Conservation (phyloP, 2,329 filamentous ascomycete species). For the Curvularia verruculosa region DNA sequence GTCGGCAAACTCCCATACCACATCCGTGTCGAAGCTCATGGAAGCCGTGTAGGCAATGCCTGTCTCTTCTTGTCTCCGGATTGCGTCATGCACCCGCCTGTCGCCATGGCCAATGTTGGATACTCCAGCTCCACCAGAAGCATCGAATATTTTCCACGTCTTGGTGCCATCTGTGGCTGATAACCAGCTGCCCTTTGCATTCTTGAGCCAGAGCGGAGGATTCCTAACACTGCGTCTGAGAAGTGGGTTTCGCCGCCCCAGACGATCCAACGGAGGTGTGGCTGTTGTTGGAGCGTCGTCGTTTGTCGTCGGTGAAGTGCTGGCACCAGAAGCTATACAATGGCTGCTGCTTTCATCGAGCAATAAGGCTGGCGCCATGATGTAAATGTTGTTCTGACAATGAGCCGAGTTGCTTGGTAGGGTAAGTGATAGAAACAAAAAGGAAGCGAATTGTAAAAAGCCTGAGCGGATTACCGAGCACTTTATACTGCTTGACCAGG, state of each 20-base stretch:
- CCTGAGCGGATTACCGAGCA: constrained; percentile 1
- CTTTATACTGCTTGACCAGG: constrained; percentile 24
- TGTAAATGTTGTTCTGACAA: not conserved
- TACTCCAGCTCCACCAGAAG: constrained; percentile 75
- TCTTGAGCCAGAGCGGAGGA: constrained; percentile 55
- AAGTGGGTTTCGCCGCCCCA: constrained; percentile 32
- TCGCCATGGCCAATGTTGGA: constrained; percentile 73
- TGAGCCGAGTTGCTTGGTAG: not conserved
- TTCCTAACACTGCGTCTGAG: constrained; percentile 60
- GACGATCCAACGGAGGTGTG: not conserved
- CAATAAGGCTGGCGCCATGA: constrained; percentile 15
- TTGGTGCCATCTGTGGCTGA: constrained; percentile 53
- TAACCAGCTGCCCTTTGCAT: constrained; percentile 59
- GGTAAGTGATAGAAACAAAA: not conserved
- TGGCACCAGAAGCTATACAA: not conserved
- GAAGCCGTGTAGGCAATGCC: constrained; percentile 41
- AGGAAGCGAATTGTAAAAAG: not conserved
- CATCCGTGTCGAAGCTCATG: constrained; percentile 57
- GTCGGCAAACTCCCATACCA: constrained; percentile 60
- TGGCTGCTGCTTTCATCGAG: constrained; percentile 7
- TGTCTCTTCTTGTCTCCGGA: constrained; percentile 62
- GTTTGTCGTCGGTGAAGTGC: not conserved
- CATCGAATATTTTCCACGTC: constrained; percentile 67
- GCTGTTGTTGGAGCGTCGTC: not conserved
- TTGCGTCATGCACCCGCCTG: constrained; percentile 63